A percentile compares a stretch with the other conserved stretches of the same genome.
These are phyloP conservation scores for Lyophyllum shimeji DNA, from an alignment of 768 basidiomycete species.

Conservation along the genomic window DNA sequence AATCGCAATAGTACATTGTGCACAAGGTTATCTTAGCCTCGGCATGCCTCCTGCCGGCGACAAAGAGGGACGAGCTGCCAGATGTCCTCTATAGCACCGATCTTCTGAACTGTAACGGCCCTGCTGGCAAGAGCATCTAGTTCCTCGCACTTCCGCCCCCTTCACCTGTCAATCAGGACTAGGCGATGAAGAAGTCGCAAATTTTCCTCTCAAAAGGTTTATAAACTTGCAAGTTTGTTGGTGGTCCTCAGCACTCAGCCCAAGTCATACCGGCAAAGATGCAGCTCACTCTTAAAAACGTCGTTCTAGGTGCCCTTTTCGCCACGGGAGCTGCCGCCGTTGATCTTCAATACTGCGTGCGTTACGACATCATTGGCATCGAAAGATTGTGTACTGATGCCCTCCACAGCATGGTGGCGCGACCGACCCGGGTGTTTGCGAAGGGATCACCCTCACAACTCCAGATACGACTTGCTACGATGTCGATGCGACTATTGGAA, in stretches of 20 bases:
- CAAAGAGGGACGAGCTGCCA: neutral
- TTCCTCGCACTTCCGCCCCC: constrained; percentile 3
- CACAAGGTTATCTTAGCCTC: neutral
- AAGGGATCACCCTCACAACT: constrained; percentile 3
- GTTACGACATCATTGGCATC: neutral
- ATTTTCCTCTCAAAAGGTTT: neutral
- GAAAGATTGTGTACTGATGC: neutral
- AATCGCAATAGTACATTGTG: neutral
- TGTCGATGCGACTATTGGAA: neutral
- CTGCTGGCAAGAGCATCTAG: neutral
- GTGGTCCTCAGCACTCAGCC: neutral
- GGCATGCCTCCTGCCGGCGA: constrained; percentile 2
- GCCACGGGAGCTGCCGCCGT: constrained; percentile 1
- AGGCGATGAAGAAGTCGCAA: neutral
- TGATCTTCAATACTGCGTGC: constrained; percentile 8
- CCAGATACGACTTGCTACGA: constrained; percentile 2
- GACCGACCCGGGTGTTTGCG: neutral
- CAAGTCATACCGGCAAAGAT: neutral
- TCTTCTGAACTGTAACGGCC: neutral
- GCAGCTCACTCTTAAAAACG: constrained; percentile 1
- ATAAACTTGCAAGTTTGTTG: neutral
- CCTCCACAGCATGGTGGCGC: constrained; percentile 4
- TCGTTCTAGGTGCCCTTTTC: constrained; percentile 1
- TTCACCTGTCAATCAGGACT: constrained; percentile 5
- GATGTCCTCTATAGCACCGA: neutral